Conservation (phyloP, 108 stramenopile species). For the Nitzschia palea region DNA sequence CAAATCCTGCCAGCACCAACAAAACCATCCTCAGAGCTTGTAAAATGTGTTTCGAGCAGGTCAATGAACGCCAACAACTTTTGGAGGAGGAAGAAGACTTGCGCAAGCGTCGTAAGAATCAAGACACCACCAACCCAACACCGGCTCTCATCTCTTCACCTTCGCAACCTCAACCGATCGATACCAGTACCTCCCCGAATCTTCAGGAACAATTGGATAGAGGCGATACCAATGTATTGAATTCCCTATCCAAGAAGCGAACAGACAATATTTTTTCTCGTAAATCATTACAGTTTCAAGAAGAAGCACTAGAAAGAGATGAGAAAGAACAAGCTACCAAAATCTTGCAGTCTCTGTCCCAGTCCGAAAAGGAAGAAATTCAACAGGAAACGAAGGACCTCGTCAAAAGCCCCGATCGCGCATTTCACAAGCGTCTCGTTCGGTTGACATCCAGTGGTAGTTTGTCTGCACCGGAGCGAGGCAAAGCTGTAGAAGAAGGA, state of each 20-base stretch:
- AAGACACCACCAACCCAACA: background rate
- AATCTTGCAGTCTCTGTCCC: slow-evolving; percentile 1
- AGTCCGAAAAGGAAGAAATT: slow-evolving; percentile 4
- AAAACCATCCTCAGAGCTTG: slow-evolving; percentile 66
- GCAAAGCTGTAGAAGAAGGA: slow-evolving; percentile 29
- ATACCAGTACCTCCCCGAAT: background rate
- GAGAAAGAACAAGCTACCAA: slow-evolving; percentile 25
- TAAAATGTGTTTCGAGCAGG: slow-evolving; percentile 77
- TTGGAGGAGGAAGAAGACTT: slow-evolving; percentile 25
- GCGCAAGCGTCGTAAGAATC: slow-evolving; percentile 9
- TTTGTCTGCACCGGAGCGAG: background rate
- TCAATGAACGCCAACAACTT: slow-evolving; percentile 38
- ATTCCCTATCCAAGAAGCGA: slow-evolving; percentile 15
- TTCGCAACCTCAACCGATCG: background rate
- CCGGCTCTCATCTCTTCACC: background rate
- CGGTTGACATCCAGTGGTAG: background rate
- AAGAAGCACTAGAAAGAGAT: slow-evolving; percentile 11
- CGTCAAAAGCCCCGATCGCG: background rate
- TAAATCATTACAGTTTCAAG: slow-evolving; percentile 6
- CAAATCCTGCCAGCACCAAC: slow-evolving; percentile 16
- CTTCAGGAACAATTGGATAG: slow-evolving; percentile 15
- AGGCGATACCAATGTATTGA: slow-evolving; percentile 16
- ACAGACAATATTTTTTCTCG: slow-evolving; percentile 9
- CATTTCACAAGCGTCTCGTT: background rate
- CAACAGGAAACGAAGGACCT: background rate